Percentiles rank a stretch among this genome's conserved stretches.
phyloP scores from a whole-genome alignment of 345 rosid genomes.

The Clarkia xantiana region DNA sequence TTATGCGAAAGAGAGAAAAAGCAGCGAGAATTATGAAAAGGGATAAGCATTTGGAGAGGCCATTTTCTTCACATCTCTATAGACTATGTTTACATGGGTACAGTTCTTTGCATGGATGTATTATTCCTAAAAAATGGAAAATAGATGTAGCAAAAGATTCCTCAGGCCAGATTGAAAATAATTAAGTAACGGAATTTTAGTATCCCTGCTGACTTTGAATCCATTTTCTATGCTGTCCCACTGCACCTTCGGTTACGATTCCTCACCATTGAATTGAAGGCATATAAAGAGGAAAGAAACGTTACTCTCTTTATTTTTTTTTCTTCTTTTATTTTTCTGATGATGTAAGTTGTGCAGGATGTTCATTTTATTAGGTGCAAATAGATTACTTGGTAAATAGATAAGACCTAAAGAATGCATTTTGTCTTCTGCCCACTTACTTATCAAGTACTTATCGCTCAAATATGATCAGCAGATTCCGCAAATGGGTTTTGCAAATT shows the following conservation, averaged over 20 bases:
- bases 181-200: neutral
- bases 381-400: neutral
- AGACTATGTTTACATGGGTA: neutral
- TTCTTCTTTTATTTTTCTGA: too few relatives aligned
- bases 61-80: neutral
- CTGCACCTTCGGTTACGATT: neutral
- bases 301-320: constrained; percentile 1
- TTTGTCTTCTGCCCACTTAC: constrained; percentile 7
- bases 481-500: constrained; percentile 32
- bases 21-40: too few relatives aligned
- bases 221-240: constrained; percentile 9
- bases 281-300: constrained; percentile 6
- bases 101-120: neutral
- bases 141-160: too few relatives aligned
- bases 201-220: constrained; percentile 18
- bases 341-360: too few relatives aligned
- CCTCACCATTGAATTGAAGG: constrained; percentile 1
- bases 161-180: too few relatives aligned
- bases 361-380: neutral
- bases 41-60: too few relatives aligned
- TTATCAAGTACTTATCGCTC: constrained; percentile 11
- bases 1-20: too few relatives aligned
- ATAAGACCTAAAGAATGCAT: constrained; percentile 9
- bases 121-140: constrained; percentile 10
- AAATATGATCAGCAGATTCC: constrained; percentile 26